A percentile compares a stretch with the other conserved stretches of the same genome.
These are phyloP conservation scores for Solanum neorickii DNA, from an alignment of 257 asterid genomes.

Conservation along the genomic window DNA sequence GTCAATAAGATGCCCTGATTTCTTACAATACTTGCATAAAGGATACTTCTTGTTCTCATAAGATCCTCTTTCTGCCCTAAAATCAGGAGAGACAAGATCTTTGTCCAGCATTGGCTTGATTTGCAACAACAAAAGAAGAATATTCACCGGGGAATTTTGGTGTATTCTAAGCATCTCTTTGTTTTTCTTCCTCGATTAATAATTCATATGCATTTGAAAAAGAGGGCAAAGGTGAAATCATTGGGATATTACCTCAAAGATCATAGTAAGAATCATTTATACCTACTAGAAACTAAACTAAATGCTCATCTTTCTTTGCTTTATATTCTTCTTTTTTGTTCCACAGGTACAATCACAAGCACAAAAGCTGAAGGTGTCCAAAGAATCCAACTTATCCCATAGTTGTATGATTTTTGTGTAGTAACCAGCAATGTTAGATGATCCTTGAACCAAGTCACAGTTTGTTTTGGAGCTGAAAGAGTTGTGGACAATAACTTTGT, in stretches of 20 bases:
- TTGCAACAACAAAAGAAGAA: not conserved
- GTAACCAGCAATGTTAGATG: too few species aligned
- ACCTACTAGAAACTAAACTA: not conserved
- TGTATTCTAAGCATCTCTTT: not conserved
- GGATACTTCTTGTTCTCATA: not conserved
- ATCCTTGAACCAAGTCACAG: not conserved
- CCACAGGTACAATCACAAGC: not conserved
- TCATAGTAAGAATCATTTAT: not conserved
- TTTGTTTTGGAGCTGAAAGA: not conserved
- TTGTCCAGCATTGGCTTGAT: not conserved
- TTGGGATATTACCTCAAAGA: not conserved
- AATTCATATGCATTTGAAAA: not conserved
- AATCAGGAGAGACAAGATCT: not conserved
- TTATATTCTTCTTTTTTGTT: not conserved
- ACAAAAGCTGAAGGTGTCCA: not conserved
- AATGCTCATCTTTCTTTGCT: not conserved
- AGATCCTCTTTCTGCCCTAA: not conserved
- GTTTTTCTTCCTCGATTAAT: not conserved
- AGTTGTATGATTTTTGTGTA: too few species aligned
- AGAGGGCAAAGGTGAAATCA: not conserved
- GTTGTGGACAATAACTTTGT: not conserved
- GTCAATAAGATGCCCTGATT: not conserved
- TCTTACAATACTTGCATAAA: not conserved
- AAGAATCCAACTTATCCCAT: not conserved
- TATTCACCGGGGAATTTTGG: not conserved